Evolutionary conservation across 768 basidiomycete genomes (phyloP).

Genomic region (Mycena chlorophos): DNA sequence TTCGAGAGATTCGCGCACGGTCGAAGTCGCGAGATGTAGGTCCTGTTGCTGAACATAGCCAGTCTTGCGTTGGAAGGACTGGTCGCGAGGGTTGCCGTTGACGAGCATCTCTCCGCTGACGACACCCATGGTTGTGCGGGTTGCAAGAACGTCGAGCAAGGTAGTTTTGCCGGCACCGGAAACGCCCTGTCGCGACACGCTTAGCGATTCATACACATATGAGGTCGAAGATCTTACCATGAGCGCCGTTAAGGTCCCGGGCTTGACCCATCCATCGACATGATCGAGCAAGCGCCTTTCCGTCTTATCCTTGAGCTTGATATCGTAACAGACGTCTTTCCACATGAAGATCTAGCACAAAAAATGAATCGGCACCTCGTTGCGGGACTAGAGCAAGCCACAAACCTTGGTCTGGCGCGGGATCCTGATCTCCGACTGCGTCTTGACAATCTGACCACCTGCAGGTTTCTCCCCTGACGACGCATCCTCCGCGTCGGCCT

Average conservation of each 20-base stretch:
- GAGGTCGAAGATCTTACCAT: constrained; percentile 37
- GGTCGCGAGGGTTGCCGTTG: constrained; percentile 34
- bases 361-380: too few species aligned
- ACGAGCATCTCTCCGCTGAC: constrained; percentile 48
- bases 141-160: constrained; percentile 45
- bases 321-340: constrained; percentile 44
- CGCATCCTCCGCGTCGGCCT: constrained; percentile 34
- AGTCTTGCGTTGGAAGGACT: constrained; percentile 44
- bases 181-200: constrained; percentile 11
- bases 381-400: constrained; percentile 9
- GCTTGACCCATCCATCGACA: constrained; percentile 50
- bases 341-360: constrained; percentile 43
- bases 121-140: constrained; percentile 49
- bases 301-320: constrained; percentile 27
- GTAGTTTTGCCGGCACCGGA: constrained; percentile 36
- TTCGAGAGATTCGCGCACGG: constrained; percentile 49
- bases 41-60: constrained; percentile 51
- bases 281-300: constrained; percentile 38
- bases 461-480: constrained; percentile 22
- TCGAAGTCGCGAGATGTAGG: constrained; percentile 49
- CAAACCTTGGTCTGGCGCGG: constrained; percentile 15
- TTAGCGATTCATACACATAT: not conserved
- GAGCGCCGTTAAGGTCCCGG: constrained; percentile 51
- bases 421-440: constrained; percentile 16
- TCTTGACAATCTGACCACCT: constrained; percentile 25